A percentile compares a stretch with the other conserved stretches of the same genome.
phyloP scores from a whole-genome alignment of 2,329 filamentous ascomycete species.

The Alternaria solani region DNA sequence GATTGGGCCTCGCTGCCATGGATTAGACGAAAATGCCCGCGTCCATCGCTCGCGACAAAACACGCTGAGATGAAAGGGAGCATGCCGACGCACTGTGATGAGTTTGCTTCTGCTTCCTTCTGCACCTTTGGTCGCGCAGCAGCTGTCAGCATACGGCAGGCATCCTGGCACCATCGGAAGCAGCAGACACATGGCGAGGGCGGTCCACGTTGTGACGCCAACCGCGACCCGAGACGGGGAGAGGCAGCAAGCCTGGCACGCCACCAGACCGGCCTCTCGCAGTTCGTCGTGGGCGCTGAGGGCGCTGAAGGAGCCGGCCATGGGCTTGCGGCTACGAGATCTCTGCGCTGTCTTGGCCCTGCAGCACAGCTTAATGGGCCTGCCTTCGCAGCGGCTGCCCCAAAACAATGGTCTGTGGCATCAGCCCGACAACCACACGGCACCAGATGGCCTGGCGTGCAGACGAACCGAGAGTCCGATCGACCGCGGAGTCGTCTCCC shows the following conservation, averaged over 20 bases:
- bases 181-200: slow-evolving; percentile 12
- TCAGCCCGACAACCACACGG: slow-evolving; percentile 27
- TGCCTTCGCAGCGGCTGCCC: slow-evolving; percentile 36
- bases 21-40: slow-evolving; percentile 26
- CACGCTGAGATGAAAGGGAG: slow-evolving; percentile 33
- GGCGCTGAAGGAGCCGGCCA: slow-evolving; percentile 26
- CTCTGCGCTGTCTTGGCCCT: slow-evolving; percentile 27
- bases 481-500: slow-evolving; percentile 36
- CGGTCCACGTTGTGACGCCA: slow-evolving; percentile 35
- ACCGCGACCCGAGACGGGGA: slow-evolving; percentile 30
- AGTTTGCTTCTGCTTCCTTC: slow-evolving; percentile 4
- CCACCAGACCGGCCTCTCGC: slow-evolving; percentile 26
- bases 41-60: slow-evolving; percentile 19
- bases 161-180: slow-evolving; percentile 7
- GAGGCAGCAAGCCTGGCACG: slow-evolving; percentile 34
- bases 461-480: slow-evolving; percentile 34
- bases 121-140: slow-evolving; percentile 16
- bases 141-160: slow-evolving; percentile 10
- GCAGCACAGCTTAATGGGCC: slow-evolving; percentile 24
- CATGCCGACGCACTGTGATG: slow-evolving; percentile 11
- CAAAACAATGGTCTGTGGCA: slow-evolving; percentile 35
- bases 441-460: slow-evolving; percentile 29
- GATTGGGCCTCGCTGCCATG: slow-evolving; percentile 33
- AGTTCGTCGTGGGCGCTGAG: slow-evolving; percentile 10
- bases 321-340: slow-evolving; percentile 41